Evolutionary conservation across 208 protist genomes (phyloP).

Genomic region (Leishmania arabica): DNA sequence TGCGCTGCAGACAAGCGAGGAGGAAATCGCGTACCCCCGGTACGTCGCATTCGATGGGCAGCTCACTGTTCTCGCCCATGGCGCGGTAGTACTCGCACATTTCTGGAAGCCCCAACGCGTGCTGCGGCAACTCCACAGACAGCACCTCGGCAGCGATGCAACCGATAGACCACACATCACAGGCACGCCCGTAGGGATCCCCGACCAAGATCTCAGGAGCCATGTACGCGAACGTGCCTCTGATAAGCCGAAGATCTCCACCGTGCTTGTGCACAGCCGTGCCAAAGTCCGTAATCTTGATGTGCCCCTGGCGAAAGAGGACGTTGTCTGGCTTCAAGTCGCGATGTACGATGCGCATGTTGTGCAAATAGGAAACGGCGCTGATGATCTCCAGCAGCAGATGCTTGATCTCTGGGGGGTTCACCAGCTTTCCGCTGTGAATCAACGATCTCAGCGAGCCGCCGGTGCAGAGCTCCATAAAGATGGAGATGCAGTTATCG

Average conservation of each 20-base stretch:
- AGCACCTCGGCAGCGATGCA: slow-evolving; percentile 94
- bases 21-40: slow-evolving; percentile 60
- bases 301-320: slow-evolving; percentile 65
- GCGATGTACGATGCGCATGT: slow-evolving; percentile 78
- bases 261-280: slow-evolving; percentile 66
- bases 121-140: slow-evolving; percentile 56
- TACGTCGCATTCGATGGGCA: slow-evolving; percentile 63
- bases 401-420: slow-evolving; percentile 49
- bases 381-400: slow-evolving; percentile 70
- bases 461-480: slow-evolving; percentile 91
- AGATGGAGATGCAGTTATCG: slow-evolving; percentile 87
- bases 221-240: slow-evolving; percentile 90
- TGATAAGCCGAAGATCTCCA: slow-evolving; percentile 52
- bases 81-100: slow-evolving; percentile 74
- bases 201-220: slow-evolving; percentile 91
- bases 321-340: slow-evolving; percentile 90
- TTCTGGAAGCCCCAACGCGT: slow-evolving; percentile 55
- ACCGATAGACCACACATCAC: slow-evolving; percentile 95
- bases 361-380: slow-evolving; percentile 78
- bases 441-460: slow-evolving; percentile 67
- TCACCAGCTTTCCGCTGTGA: slow-evolving; percentile 40
- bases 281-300: slow-evolving; percentile 85
- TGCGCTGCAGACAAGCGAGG: slow-evolving; percentile 55
- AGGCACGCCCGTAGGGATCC: slow-evolving; percentile 87
- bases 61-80: slow-evolving; percentile 46